Evolutionary conservation across 441 rosid genomes (phyloP).

Genomic region (Omphalea diandra): DNA sequence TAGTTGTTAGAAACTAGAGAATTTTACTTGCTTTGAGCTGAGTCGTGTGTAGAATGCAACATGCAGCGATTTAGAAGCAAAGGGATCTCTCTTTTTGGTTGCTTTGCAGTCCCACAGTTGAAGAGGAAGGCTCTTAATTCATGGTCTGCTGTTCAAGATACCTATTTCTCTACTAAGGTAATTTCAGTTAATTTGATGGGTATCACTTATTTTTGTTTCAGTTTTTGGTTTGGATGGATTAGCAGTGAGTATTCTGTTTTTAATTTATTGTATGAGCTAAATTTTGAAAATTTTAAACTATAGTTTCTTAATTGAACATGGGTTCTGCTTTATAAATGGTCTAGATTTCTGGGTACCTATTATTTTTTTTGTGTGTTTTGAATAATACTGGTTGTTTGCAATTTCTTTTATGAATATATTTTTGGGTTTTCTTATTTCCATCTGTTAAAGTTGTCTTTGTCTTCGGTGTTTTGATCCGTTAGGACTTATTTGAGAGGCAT

Average conservation of each 20-base stretch:
- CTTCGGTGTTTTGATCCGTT: conserved; percentile 14
- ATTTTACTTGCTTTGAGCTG: too few relatives aligned
- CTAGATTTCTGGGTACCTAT: background rate
- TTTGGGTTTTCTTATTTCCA: background rate
- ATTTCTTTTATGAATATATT: background rate
- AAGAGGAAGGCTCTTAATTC: conserved; percentile 70
- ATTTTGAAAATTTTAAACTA: too few relatives aligned
- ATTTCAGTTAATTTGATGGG: conserved; percentile 12
- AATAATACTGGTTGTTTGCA: background rate
- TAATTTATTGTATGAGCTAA: background rate
- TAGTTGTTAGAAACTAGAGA: too few relatives aligned
- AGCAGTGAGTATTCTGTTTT: background rate
- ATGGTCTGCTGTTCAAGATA: conserved; percentile 70
- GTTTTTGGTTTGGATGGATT: background rate
- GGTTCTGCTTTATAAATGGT: too few relatives aligned
- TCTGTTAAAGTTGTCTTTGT: conserved; percentile 11
- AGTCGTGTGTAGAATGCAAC: conserved; percentile 12
- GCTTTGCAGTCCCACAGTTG: conserved; percentile 41
- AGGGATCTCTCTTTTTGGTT: conserved; percentile 50
- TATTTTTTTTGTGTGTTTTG: conserved; percentile 10
- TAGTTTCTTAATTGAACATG: too few relatives aligned
- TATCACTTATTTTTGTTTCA: background rate
- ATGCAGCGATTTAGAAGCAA: conserved; percentile 72
- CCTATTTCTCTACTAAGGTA: conserved; percentile 78
- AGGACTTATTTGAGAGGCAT: conserved; percentile 86